These are phyloP conservation scores for Scalesia atractyloides DNA, from an alignment of 129 eudicot genomes.

Conservation along the genomic window DNA sequence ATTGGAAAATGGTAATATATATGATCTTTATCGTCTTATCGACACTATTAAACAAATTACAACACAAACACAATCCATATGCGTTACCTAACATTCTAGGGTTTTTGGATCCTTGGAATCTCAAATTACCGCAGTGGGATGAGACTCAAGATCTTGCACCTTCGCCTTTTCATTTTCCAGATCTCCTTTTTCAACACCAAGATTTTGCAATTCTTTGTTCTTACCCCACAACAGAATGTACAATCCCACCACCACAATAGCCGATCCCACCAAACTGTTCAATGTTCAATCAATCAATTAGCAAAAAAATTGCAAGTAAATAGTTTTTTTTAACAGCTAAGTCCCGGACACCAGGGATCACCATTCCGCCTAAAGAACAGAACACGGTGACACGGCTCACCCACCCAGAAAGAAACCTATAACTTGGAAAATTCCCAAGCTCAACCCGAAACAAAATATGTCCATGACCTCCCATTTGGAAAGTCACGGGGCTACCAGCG, in stretches of 20 bases:
- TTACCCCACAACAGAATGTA: conserved; percentile 69
- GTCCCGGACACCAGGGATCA: too few species aligned
- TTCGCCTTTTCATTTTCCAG: conserved; percentile 3
- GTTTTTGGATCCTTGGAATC: conserved; percentile 29
- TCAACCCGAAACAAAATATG: too few species aligned
- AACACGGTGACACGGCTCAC: too few species aligned
- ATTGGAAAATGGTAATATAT: neutral
- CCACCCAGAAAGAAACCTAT: too few species aligned
- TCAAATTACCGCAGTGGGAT: conserved; percentile 29
- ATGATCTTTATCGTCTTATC: neutral
- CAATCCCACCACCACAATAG: conserved; percentile 49
- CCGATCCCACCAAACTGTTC: conserved; percentile 56
- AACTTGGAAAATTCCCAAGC: too few species aligned
- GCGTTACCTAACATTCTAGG: conserved; percentile 6
- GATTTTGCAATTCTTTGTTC: conserved; percentile 47
- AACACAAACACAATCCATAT: neutral
- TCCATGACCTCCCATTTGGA: too few species aligned
- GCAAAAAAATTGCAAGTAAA: neutral
- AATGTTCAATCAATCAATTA: neutral
- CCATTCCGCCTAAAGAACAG: too few species aligned
- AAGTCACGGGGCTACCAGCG: too few species aligned
- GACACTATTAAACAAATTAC: neutral
- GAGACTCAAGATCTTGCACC: conserved; percentile 42
- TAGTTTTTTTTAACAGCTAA: too few species aligned
- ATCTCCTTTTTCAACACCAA: conserved; percentile 25